Conservation (phyloP, 2,329 filamentous ascomycete genomes). For the Penicillium brasilianum region DNA sequence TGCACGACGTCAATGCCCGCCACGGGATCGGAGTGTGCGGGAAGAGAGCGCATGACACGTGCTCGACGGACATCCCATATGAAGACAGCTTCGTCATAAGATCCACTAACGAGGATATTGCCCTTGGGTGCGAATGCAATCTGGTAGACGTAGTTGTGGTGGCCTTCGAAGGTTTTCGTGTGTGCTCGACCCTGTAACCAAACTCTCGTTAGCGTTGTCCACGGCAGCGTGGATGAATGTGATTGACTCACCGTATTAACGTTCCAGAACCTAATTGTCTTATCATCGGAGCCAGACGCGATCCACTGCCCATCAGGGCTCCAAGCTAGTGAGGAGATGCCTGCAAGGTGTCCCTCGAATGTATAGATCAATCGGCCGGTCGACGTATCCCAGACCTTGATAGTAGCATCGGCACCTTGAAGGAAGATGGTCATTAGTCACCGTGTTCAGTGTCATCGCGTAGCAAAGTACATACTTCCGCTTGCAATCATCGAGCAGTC, state of each 20-base stretch:
- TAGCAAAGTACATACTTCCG: conserved; percentile 60
- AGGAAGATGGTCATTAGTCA: conserved; percentile 14
- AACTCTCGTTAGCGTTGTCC: not conserved
- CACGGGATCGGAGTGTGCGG: conserved; percentile 94
- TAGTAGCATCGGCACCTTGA: conserved; percentile 77
- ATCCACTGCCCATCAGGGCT: conserved; percentile 84
- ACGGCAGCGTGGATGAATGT: not conserved
- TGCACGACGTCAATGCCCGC: conserved; percentile 89
- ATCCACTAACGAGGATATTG: conserved; percentile 93
- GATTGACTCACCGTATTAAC: conserved; percentile 53
- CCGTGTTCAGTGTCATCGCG: not conserved
- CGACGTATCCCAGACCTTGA: conserved; percentile 85
- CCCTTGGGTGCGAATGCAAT: conserved; percentile 97
- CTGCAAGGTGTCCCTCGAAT: conserved; percentile 89
- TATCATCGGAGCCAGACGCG: conserved; percentile 93
- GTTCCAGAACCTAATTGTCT: conserved; percentile 93
- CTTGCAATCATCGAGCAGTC: conserved; percentile 89
- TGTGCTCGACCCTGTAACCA: conserved; percentile 58
- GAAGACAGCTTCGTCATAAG: conserved; percentile 96
- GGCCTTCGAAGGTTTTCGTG: conserved; percentile 71
- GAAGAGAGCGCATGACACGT: conserved; percentile 83
- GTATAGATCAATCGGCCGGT: conserved; percentile 84
- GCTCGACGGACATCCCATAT: conserved; percentile 94
- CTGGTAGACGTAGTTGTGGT: conserved; percentile 95
- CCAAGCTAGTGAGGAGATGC: conserved; percentile 93